These are phyloP conservation scores for Hylodesmum podocarpum DNA, from an alignment of 306 rosid species.

Conservation along the genomic window DNA sequence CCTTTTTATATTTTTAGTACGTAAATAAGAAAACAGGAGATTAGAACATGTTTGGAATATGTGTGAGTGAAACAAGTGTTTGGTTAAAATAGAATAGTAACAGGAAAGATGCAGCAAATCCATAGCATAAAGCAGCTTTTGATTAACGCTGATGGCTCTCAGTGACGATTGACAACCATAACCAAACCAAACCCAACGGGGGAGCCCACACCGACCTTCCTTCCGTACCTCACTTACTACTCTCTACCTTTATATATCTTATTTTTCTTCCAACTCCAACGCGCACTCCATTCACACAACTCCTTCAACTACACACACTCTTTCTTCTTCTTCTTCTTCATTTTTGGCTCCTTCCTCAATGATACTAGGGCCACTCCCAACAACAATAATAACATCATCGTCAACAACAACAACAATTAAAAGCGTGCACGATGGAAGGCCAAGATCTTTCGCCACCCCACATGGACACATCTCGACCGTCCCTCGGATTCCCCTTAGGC, in stretches of 20 bases:
- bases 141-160: not conserved
- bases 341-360: not conserved
- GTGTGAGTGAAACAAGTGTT: no score
- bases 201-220: slow-evolving; percentile 15
- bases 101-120: not conserved
- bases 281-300: not conserved
- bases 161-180: not conserved
- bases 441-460: slow-evolving; percentile 66
- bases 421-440: slow-evolving; percentile 53
- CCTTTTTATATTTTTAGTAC: no score
- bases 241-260: not conserved
- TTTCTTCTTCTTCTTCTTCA: not conserved
- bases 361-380: not conserved
- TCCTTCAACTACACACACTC: not conserved
- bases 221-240: slow-evolving; percentile 44
- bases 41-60: no score
- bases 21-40: no score
- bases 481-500: slow-evolving; percentile 91
- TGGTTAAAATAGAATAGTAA: no score
- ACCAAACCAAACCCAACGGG: not conserved
- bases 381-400: not conserved
- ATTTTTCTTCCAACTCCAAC: not conserved
- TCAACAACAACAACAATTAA: not conserved
- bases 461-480: slow-evolving; percentile 78
- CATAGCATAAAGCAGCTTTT: not conserved